These are phyloP conservation scores for Chaetomiaceae sp. DNA, from an alignment of 2,329 filamentous ascomycete species.

Conservation along the genomic window DNA sequence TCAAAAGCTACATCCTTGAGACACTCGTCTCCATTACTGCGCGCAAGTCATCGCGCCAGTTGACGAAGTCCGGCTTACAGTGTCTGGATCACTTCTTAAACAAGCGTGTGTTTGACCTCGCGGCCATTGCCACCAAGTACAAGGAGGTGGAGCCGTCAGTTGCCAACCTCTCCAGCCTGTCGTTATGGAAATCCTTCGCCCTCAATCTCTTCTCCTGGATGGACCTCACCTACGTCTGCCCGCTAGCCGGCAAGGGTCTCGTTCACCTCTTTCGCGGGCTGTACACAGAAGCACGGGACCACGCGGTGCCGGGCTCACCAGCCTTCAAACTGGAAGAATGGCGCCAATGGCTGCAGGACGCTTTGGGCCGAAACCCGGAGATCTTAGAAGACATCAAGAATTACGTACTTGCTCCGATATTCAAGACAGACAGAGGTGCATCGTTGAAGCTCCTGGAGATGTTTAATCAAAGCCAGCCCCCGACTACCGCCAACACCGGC, in stretches of 20 bases:
- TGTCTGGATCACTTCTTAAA: conserved; percentile 59
- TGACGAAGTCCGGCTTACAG: conserved; percentile 65
- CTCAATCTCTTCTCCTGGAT: conserved; percentile 44
- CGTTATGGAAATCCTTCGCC: conserved; percentile 28
- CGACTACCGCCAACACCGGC: conserved; percentile 12
- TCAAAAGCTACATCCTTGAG: conserved; percentile 42
- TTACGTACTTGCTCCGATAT: conserved; percentile 57
- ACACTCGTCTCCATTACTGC: conserved; percentile 54
- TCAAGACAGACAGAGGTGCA: conserved; percentile 49
- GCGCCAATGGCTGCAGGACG: conserved; percentile 51
- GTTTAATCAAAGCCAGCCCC: conserved; percentile 41
- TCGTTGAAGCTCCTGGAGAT: conserved; percentile 52
- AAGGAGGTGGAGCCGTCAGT: conserved; percentile 26
- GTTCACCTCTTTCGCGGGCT: conserved; percentile 50
- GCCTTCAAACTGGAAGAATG: conserved; percentile 40
- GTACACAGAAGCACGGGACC: conserved; percentile 28
- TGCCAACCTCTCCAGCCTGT: conserved; percentile 21
- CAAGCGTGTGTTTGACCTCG: conserved; percentile 50
- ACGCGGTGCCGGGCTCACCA: conserved; percentile 11
- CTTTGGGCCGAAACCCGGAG: conserved; percentile 42
- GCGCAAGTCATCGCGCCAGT: conserved; percentile 53
- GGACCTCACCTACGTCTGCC: conserved; percentile 49
- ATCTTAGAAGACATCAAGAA: conserved; percentile 58
- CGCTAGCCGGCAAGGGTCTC: conserved; percentile 55
- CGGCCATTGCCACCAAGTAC: conserved; percentile 42